phyloP scores from a whole-genome alignment of 306 rosid species.

The Comarum palustre region DNA sequence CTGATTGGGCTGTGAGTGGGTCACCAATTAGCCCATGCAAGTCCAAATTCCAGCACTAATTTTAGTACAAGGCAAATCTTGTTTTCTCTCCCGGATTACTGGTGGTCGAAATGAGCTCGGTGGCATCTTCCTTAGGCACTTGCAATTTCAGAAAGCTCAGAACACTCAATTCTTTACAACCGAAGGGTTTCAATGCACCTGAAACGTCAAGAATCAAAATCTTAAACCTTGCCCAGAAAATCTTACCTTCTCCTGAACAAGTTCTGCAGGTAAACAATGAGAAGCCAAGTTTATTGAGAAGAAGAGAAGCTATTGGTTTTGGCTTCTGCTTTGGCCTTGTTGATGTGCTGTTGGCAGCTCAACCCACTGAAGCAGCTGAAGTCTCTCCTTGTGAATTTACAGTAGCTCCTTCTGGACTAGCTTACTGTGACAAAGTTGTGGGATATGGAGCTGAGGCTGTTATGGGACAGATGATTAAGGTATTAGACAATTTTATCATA shows the following conservation, averaged over 20 bases:
- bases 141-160: constrained; percentile 27
- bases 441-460: constrained; percentile 70
- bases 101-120: constrained; percentile 43
- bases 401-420: constrained; percentile 76
- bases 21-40: neutral
- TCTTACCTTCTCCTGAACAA: constrained; percentile 1
- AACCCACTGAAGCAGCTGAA: constrained; percentile 37
- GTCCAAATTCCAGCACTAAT: neutral
- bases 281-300: constrained; percentile 24
- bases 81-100: neutral
- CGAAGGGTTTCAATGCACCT: constrained; percentile 12
- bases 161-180: constrained; percentile 11
- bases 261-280: constrained; percentile 23
- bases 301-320: constrained; percentile 57
- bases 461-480: constrained; percentile 88
- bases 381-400: constrained; percentile 51
- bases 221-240: neutral
- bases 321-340: constrained; percentile 47
- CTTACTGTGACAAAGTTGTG: constrained; percentile 70
- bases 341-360: constrained; percentile 20
- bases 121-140: constrained; percentile 31
- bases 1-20: neutral
- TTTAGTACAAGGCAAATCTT: constrained; percentile 15
- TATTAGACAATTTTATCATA: constrained; percentile 4
- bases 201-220: constrained; percentile 24